Percentiles rank a stretch among this genome's conserved stretches.
Evolutionary conservation across 305 asterid genomes (phyloP).

Genomic region (Rubia occidens): DNA sequence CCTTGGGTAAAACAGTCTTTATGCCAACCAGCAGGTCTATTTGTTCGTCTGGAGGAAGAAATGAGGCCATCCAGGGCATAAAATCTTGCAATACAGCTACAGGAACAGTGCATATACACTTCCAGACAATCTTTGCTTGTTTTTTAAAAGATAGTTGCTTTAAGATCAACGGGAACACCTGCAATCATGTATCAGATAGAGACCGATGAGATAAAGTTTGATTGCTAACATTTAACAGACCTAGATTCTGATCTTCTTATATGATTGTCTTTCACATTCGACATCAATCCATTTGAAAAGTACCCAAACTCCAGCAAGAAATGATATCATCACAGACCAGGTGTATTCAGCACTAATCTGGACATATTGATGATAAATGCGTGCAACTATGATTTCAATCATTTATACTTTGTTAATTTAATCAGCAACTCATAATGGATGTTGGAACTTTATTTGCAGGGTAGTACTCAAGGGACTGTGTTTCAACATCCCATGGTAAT

Average conservation of each 20-base stretch:
- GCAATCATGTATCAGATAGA: slow-evolving; percentile 19
- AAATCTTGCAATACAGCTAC: slow-evolving; percentile 60
- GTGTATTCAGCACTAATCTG: background rate
- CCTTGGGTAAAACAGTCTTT: slow-evolving; percentile 52
- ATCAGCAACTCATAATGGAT: background rate
- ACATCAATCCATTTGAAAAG: background rate
- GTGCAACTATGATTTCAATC: background rate
- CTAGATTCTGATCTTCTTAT: background rate
- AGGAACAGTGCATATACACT: slow-evolving; percentile 74
- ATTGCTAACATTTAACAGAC: background rate
- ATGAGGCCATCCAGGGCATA: slow-evolving; percentile 55
- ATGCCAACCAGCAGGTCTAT: slow-evolving; percentile 45
- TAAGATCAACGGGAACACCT: slow-evolving; percentile 68
- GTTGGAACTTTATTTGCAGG: slow-evolving; percentile 1
- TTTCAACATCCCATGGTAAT: background rate
- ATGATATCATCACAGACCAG: background rate
- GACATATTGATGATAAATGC: background rate
- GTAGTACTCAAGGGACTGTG: background rate
- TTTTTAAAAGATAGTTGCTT: slow-evolving; percentile 45
- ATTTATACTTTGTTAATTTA: background rate
- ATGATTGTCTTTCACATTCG: background rate
- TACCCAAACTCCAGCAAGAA: background rate
- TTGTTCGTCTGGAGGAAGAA: slow-evolving; percentile 48
- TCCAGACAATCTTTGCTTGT: slow-evolving; percentile 81
- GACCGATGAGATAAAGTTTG: background rate